Conservation (phyloP, 495 filamentous ascomycete species). For the Tuber brumale region DNA sequence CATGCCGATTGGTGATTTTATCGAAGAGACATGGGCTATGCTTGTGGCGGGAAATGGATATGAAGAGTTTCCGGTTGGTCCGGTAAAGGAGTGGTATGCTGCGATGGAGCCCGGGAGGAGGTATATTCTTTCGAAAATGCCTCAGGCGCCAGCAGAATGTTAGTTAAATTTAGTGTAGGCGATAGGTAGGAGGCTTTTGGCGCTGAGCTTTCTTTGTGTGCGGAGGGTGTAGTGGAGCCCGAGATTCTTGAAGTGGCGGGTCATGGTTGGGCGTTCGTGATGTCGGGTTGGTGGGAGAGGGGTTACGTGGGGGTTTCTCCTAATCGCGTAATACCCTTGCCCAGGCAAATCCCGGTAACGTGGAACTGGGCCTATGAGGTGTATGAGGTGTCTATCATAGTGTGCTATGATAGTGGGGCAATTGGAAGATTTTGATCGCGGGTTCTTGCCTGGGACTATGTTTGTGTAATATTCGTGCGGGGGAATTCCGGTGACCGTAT, state of each 20-base stretch:
- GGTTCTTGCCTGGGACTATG: background rate
- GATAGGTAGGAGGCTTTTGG: background rate
- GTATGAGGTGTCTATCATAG: background rate
- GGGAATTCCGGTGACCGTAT: background rate
- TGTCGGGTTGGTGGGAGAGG: background rate
- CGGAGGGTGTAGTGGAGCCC: background rate
- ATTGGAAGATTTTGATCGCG: background rate
- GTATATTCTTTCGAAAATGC: slow-evolving; percentile 6
- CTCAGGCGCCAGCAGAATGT: slow-evolving; percentile 6
- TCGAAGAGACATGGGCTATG: slow-evolving; percentile 51
- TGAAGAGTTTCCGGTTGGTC: slow-evolving; percentile 27
- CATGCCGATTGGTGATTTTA: slow-evolving; percentile 58
- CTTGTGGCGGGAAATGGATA: slow-evolving; percentile 51
- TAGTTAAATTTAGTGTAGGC: background rate
- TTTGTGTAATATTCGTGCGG: background rate
- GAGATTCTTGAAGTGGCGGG: background rate
- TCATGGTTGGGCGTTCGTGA: background rate
- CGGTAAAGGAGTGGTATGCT: slow-evolving; percentile 16
- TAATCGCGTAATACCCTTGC: background rate
- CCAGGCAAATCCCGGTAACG: background rate
- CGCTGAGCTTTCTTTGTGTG: background rate
- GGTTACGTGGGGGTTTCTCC: background rate
- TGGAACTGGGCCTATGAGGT: background rate
- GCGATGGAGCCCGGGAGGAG: slow-evolving; percentile 18
- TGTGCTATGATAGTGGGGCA: background rate